Evolutionary conservation across 1,139 yeast genomes (phyloP).

Genomic region (Magnusiomyces fungicola): DNA sequence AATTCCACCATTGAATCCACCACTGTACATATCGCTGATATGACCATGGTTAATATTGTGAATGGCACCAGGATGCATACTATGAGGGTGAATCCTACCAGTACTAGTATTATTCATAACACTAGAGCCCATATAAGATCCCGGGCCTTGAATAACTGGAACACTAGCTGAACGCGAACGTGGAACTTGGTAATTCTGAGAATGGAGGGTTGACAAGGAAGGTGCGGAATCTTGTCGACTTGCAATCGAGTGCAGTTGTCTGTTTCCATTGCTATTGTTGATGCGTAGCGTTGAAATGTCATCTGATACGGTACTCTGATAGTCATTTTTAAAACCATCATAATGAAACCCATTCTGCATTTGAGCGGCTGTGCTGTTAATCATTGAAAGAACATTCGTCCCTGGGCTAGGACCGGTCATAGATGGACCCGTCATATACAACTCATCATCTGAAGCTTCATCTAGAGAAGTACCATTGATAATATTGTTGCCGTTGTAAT

Average conservation of each 20-base stretch:
- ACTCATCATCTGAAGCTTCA: conserved; percentile 15
- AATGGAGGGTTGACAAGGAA: background rate
- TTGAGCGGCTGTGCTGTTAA: conserved; percentile 5
- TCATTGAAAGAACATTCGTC: background rate
- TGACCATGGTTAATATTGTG: too few species aligned
- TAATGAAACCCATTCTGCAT: too few species aligned
- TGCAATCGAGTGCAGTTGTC: too few species aligned
- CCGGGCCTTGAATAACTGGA: background rate
- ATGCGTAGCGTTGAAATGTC: too few species aligned
- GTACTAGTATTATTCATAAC: background rate
- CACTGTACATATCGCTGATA: too few species aligned
- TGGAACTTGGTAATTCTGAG: background rate
- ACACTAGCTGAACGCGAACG: background rate
- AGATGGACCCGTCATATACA: background rate
- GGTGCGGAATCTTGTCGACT: background rate
- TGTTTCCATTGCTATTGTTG: too few species aligned
- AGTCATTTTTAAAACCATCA: too few species aligned
- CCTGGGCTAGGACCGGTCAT: background rate
- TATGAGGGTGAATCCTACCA: background rate
- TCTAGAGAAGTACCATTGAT: conserved; percentile 16
- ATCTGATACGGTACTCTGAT: too few species aligned
- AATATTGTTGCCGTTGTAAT: background rate
- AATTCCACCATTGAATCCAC: too few species aligned
- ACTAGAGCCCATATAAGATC: background rate
- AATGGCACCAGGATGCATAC: background rate